Conservation (phyloP, 129 eudicot genomes). For the Artemisia annua region DNA sequence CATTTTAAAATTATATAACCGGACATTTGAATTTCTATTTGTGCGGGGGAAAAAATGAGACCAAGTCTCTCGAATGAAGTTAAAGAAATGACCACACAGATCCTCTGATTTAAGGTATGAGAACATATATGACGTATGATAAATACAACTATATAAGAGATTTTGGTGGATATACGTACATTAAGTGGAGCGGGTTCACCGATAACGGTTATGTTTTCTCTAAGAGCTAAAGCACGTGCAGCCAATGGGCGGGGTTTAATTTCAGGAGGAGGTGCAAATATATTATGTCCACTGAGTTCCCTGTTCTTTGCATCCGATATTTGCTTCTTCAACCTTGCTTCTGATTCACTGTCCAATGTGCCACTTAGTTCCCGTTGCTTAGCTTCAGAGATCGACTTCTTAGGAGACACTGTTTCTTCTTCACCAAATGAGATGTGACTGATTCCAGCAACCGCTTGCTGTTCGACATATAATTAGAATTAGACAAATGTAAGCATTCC, state of each 20-base stretch:
- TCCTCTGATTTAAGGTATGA: too few species aligned
- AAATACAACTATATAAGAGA: too few species aligned
- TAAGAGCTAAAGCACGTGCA: conserved; percentile 75
- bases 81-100: too few species aligned
- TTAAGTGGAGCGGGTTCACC: conserved; percentile 63
- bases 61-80: too few species aligned
- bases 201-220: conserved; percentile 71
- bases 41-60: too few species aligned
- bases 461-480: conserved; percentile 12
- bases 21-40: background rate
- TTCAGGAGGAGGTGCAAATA: conserved; percentile 94
- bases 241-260: conserved; percentile 78
- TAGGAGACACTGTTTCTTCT: conserved; percentile 72
- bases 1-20: background rate
- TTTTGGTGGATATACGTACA: conserved; percentile 44
- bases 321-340: conserved; percentile 81
- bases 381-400: conserved; percentile 76
- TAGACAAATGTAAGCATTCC: conserved; percentile 11
- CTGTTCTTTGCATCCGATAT: conserved; percentile 73
- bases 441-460: conserved; percentile 87
- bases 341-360: conserved; percentile 67
- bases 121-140: too few species aligned
- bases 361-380: conserved; percentile 94
- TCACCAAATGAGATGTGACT: conserved; percentile 88
- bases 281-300: conserved; percentile 90